phyloP scores from a whole-genome alignment of 2,329 filamentous ascomycete species.

The Phialemonium atrogriseum region DNA sequence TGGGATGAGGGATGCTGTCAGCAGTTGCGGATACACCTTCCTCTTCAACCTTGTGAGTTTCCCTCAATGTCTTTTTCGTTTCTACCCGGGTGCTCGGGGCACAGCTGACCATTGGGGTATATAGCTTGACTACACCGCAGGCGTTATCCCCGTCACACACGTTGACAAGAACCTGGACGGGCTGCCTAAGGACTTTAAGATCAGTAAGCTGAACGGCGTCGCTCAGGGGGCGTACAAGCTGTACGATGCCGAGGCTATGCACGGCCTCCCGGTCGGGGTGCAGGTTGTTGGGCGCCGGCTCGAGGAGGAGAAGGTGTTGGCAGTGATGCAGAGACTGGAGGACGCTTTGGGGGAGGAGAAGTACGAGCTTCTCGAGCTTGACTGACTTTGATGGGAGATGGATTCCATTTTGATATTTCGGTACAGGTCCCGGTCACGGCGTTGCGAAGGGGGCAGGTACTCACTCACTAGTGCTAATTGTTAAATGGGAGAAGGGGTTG shows the following conservation, averaged over 20 bases:
- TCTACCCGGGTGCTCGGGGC: background rate
- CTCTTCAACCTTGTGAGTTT: conserved; percentile 72
- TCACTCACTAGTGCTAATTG: too few relatives aligned
- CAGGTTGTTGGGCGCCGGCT: conserved; percentile 73
- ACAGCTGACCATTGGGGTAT: conserved; percentile 6
- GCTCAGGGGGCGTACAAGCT: conserved; percentile 77
- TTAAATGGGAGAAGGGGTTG: too few relatives aligned
- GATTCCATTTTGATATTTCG: too few relatives aligned
- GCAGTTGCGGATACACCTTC: conserved; percentile 88
- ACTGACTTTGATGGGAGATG: conserved; percentile 11
- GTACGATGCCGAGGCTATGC: conserved; percentile 77
- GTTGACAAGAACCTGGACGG: conserved; percentile 65
- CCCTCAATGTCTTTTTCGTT: background rate
- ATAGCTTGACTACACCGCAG: conserved; percentile 76
- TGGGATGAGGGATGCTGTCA: conserved; percentile 78
- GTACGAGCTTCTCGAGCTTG: conserved; percentile 42
- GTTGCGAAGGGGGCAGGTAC: too few relatives aligned
- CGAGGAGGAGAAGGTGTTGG: conserved; percentile 82
- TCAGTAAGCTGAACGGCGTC: conserved; percentile 65
- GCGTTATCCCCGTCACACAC: conserved; percentile 77
- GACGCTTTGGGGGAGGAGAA: conserved; percentile 55
- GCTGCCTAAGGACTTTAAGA: conserved; percentile 51
- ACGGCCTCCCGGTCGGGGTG: conserved; percentile 77
- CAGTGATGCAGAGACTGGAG: conserved; percentile 72
- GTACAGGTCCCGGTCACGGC: too few relatives aligned